These are phyloP conservation scores for Phoma sp. DNA, from an alignment of 2,329 filamentous ascomycete genomes.

Conservation along the genomic window DNA sequence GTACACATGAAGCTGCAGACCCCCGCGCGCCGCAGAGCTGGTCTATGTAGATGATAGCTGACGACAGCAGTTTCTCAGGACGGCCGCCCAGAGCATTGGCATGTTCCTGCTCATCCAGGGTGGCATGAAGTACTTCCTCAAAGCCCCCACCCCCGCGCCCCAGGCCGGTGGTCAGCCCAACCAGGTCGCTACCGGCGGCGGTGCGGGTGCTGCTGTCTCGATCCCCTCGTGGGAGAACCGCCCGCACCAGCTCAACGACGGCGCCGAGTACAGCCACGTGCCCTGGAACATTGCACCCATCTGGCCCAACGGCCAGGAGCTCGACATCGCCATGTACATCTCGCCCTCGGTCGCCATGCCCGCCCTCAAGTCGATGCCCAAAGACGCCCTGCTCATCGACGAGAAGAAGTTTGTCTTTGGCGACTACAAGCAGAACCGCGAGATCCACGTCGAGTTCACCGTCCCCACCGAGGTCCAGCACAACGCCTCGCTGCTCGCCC, in stretches of 20 bases:
- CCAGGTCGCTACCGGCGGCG: slow-evolving; percentile 23
- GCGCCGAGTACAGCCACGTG: slow-evolving; percentile 66
- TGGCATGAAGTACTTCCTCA: slow-evolving; percentile 61
- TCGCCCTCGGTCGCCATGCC: slow-evolving; percentile 75
- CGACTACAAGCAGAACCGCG: slow-evolving; percentile 78
- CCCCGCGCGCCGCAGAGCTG: background rate
- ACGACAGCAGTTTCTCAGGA: slow-evolving; percentile 40
- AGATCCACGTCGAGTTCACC: slow-evolving; percentile 76
- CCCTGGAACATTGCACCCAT: slow-evolving; percentile 82
- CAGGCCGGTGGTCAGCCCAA: slow-evolving; percentile 3
- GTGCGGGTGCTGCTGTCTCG: slow-evolving; percentile 32
- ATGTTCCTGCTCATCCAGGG: slow-evolving; percentile 67
- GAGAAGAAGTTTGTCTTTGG: slow-evolving; percentile 82
- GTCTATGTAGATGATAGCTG: slow-evolving; percentile 11
- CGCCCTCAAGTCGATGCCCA: slow-evolving; percentile 68
- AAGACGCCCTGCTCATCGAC: slow-evolving; percentile 74
- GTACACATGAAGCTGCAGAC: slow-evolving; percentile 12
- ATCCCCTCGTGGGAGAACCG: slow-evolving; percentile 48
- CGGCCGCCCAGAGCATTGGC: slow-evolving; percentile 61
- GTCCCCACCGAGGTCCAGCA: slow-evolving; percentile 83
- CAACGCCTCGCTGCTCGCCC: slow-evolving; percentile 92
- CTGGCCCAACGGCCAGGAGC: slow-evolving; percentile 77
- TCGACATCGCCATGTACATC: slow-evolving; percentile 87
- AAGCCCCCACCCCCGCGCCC: slow-evolving; percentile 12
- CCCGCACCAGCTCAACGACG: slow-evolving; percentile 53